These are phyloP conservation scores for Cytospora chrysosperma DNA, from an alignment of 2,329 filamentous ascomycete genomes.

Conservation along the genomic window DNA sequence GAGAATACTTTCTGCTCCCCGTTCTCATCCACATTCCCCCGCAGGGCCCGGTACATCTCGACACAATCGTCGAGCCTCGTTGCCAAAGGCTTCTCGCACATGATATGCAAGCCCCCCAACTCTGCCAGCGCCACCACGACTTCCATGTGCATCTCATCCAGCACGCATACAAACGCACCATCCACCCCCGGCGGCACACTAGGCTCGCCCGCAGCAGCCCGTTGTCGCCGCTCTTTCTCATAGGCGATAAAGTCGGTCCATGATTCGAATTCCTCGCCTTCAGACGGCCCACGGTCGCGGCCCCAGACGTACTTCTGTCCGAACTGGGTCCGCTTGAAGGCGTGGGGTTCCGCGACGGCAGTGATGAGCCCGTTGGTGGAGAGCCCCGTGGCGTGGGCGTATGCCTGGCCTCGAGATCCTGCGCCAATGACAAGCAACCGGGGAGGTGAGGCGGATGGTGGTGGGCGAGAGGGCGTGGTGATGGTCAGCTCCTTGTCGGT, in stretches of 20 bases:
- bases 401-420: conserved; percentile 74
- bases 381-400: conserved; percentile 65
- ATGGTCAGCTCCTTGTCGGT: conserved; percentile 27
- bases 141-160: conserved; percentile 85
- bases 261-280: conserved; percentile 67
- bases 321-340: conserved; percentile 72
- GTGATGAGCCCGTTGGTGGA: conserved; percentile 67
- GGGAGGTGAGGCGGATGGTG: conserved; percentile 51
- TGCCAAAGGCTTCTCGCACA: conserved; percentile 93
- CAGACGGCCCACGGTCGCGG: conserved; percentile 36
- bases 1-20: conserved; percentile 64
- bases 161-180: conserved; percentile 64
- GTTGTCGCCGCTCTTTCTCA: conserved; percentile 61
- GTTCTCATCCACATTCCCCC: conserved; percentile 34
- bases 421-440: conserved; percentile 80
- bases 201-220: conserved; percentile 47
- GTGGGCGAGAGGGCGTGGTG: conserved; percentile 35
- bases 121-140: conserved; percentile 73
- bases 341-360: conserved; percentile 78
- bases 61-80: conserved; percentile 77
- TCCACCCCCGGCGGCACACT: conserved; percentile 56
- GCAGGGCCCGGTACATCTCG: conserved; percentile 64
- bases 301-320: conserved; percentile 74
- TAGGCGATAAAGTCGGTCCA: conserved; percentile 78
- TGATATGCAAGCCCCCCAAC: conserved; percentile 70